Conservation (phyloP, 768 basidiomycete species). For the Tulasnella sp. region DNA sequence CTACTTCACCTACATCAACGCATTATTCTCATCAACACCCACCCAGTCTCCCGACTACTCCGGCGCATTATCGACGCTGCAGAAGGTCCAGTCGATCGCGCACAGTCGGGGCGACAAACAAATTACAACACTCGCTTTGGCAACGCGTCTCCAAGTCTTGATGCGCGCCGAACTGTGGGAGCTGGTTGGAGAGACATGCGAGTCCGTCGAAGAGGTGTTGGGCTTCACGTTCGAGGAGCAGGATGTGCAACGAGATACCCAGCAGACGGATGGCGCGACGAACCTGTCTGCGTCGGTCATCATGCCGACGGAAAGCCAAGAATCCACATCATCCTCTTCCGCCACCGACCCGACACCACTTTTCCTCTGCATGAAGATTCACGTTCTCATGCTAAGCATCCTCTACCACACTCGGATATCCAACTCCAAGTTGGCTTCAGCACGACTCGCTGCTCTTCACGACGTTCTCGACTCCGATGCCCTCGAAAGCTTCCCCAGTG, state of each 20-base stretch:
- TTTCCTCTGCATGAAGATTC: slow-evolving; percentile 45
- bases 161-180: slow-evolving; percentile 56
- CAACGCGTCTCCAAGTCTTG: slow-evolving; percentile 57
- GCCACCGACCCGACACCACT: slow-evolving; percentile 32
- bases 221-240: slow-evolving; percentile 40
- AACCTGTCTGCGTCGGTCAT: background rate
- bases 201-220: slow-evolving; percentile 50
- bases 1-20: slow-evolving; percentile 46
- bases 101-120: slow-evolving; percentile 27
- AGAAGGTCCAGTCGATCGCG: slow-evolving; percentile 27
- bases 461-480: slow-evolving; percentile 61
- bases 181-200: slow-evolving; percentile 49
- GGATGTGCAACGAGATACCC: background rate
- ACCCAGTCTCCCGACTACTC: slow-evolving; percentile 29
- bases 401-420: slow-evolving; percentile 62
- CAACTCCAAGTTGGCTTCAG: slow-evolving; percentile 46
- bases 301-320: slow-evolving; percentile 30
- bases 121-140: slow-evolving; percentile 37
- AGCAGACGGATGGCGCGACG: slow-evolving; percentile 14
- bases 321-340: slow-evolving; percentile 15
- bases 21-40: slow-evolving; percentile 30
- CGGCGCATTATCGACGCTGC: slow-evolving; percentile 27
- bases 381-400: slow-evolving; percentile 60
- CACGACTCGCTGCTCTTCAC: slow-evolving; percentile 58
- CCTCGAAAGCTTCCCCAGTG: slow-evolving; percentile 43